These are phyloP conservation scores for Fusarium paranaense DNA, from an alignment of 2,329 filamentous ascomycete species.

Conservation along the genomic window DNA sequence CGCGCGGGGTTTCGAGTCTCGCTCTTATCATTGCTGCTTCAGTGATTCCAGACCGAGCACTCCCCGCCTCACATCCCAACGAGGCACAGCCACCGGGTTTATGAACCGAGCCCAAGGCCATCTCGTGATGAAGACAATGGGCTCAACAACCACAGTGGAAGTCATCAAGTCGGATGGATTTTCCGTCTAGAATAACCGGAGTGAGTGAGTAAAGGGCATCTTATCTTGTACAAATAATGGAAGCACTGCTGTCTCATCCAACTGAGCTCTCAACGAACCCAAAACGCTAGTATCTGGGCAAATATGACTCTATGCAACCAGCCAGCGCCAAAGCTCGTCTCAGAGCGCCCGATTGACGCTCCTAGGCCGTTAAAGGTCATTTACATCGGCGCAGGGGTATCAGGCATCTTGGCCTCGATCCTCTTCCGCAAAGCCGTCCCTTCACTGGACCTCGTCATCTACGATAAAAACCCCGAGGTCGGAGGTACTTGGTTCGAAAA, in stretches of 20 bases:
- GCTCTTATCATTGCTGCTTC: neutral
- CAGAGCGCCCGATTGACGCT: conserved; percentile 4
- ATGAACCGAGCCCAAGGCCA: neutral
- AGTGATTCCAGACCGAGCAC: neutral
- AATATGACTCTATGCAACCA: neutral
- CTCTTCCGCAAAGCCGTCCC: conserved; percentile 9
- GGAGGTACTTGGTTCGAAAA: conserved; percentile 21
- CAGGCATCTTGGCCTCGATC: conserved; percentile 14
- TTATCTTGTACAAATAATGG: neutral
- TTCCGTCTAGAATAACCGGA: neutral
- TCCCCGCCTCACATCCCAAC: neutral
- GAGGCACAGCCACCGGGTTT: neutral
- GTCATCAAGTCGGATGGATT: neutral
- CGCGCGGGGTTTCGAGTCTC: neutral
- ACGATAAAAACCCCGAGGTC: conserved; percentile 21
- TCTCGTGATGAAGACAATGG: neutral
- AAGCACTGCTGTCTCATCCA: neutral
- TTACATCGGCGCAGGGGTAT: conserved; percentile 14
- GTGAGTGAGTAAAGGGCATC: neutral
- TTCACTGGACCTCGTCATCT: conserved; percentile 9
- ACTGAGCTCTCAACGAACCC: neutral
- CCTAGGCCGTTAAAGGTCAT: conserved; percentile 5
- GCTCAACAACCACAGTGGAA: neutral
- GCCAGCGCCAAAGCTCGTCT: neutral
- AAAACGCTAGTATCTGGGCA: neutral